Conservation (phyloP, 768 basidiomycete genomes). For the Tylopilus sp. region DNA sequence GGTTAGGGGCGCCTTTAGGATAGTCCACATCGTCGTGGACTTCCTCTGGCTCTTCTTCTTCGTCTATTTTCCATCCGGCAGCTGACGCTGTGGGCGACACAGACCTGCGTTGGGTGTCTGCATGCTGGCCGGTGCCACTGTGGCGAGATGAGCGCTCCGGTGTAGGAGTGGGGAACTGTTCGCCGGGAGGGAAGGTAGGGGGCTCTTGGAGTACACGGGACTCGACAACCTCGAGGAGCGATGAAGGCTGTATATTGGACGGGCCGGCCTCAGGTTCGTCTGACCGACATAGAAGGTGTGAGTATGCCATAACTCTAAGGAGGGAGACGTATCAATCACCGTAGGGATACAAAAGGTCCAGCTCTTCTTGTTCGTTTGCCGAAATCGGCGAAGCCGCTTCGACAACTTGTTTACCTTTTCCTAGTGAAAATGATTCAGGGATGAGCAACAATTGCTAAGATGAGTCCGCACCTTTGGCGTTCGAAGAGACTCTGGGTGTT, state of each 20-base stretch:
- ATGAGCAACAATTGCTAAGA: neutral
- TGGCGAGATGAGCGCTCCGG: neutral
- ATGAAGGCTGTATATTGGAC: neutral
- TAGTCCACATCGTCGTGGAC: neutral
- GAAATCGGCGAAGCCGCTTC: neutral
- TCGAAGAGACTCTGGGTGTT: neutral
- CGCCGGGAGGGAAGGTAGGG: neutral
- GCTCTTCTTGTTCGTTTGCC: slow-evolving; percentile 7
- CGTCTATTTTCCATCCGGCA: slow-evolving; percentile 4
- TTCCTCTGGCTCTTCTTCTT: neutral
- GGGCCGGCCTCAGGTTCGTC: slow-evolving; percentile 8
- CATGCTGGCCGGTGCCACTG: neutral
- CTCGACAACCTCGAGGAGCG: neutral
- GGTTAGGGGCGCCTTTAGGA: slow-evolving; percentile 17
- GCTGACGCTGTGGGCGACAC: neutral
- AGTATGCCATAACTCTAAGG: neutral
- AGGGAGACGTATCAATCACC: neutral
- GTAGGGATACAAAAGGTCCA: slow-evolving; percentile 10
- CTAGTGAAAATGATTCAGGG: neutral
- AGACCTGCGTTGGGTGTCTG: neutral
- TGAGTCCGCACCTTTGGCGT: slow-evolving; percentile 8
- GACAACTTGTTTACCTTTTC: slow-evolving; percentile 1
- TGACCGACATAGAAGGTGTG: neutral
- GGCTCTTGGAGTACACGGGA: neutral
- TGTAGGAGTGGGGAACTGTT: neutral